phyloP scores from a whole-genome alignment of 2,329 filamentous ascomycete species.

The Phaeoacremonium minimum region DNA sequence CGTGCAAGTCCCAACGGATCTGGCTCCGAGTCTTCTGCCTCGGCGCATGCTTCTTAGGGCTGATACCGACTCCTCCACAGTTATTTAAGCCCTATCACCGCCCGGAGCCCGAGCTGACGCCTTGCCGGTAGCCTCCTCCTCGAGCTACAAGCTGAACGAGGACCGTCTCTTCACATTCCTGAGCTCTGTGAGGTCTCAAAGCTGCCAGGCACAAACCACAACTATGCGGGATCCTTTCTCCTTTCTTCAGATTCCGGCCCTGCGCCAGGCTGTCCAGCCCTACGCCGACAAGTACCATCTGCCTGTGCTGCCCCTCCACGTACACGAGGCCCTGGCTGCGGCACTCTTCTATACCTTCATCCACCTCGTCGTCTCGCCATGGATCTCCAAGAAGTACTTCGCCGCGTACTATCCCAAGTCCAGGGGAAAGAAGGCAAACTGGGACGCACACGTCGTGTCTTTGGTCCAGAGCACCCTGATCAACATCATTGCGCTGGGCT shows the following conservation, averaged over 20 bases:
- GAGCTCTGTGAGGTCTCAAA: too few species aligned
- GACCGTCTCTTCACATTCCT: too few species aligned
- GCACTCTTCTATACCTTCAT: slow-evolving; percentile 66
- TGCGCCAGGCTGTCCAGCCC: slow-evolving; percentile 55
- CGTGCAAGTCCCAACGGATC: slow-evolving; percentile 10
- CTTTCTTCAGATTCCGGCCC: slow-evolving; percentile 54
- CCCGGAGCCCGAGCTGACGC: too few species aligned
- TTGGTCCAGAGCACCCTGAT: slow-evolving; percentile 72
- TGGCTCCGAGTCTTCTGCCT: too few species aligned
- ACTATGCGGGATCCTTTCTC: slow-evolving; percentile 73
- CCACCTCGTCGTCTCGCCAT: slow-evolving; percentile 62
- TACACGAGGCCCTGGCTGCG: slow-evolving; percentile 70
- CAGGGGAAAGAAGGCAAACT: slow-evolving; percentile 65
- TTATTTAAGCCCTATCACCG: too few species aligned
- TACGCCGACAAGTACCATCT: slow-evolving; percentile 59
- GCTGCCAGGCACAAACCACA: neutral
- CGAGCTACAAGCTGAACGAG: too few species aligned
- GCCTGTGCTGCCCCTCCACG: slow-evolving; percentile 66
- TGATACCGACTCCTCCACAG: too few species aligned
- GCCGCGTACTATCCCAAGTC: slow-evolving; percentile 62
- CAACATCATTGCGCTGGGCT: slow-evolving; percentile 68
- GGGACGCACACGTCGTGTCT: slow-evolving; percentile 85
- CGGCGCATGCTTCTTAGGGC: too few species aligned
- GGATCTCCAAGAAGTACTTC: slow-evolving; percentile 58
- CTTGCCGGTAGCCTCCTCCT: too few species aligned